These are phyloP conservation scores for Phanerochaete carnosa DNA, from an alignment of 768 basidiomycete genomes.

Conservation along the genomic window DNA sequence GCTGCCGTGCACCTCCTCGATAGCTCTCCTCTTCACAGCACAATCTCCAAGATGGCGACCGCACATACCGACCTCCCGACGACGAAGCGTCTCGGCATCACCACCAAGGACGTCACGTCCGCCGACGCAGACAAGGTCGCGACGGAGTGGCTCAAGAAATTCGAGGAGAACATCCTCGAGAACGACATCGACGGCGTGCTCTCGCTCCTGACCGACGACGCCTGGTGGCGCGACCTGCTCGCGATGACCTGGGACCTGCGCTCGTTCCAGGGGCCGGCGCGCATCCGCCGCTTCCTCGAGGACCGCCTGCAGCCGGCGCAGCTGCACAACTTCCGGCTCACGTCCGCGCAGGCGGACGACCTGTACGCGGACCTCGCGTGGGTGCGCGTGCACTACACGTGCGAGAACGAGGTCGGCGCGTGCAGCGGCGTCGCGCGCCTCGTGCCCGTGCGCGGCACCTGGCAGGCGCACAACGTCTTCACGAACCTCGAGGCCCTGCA, in stretches of 20 bases:
- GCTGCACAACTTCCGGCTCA: conserved; percentile 16
- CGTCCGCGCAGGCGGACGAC: conserved; percentile 13
- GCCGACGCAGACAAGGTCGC: conserved; percentile 11
- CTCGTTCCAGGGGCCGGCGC: conserved; percentile 30
- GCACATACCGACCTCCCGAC: neutral
- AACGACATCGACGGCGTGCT: conserved; percentile 13
- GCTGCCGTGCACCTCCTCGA: neutral
- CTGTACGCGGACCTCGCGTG: conserved; percentile 26
- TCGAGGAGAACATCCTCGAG: conserved; percentile 10
- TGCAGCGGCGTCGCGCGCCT: conserved; percentile 43
- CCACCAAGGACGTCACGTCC: neutral
- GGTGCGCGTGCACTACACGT: conserved; percentile 34
- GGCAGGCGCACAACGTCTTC: conserved; percentile 47
- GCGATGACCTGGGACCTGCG: conserved; percentile 32
- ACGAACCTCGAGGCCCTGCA: conserved; percentile 51
- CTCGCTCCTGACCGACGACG: conserved; percentile 1
- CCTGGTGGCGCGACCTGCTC: conserved; percentile 16
- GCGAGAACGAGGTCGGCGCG: conserved; percentile 39
- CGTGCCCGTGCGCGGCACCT: conserved; percentile 39
- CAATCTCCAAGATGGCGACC: neutral
- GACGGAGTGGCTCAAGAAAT: conserved; percentile 18
- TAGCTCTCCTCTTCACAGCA: neutral
- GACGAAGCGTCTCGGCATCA: neutral
- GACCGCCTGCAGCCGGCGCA: conserved; percentile 21
- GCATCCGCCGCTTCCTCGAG: conserved; percentile 27